phyloP scores from a whole-genome alignment of 1,139 yeast genomes.

The Arxiozyma heterogenica region DNA sequence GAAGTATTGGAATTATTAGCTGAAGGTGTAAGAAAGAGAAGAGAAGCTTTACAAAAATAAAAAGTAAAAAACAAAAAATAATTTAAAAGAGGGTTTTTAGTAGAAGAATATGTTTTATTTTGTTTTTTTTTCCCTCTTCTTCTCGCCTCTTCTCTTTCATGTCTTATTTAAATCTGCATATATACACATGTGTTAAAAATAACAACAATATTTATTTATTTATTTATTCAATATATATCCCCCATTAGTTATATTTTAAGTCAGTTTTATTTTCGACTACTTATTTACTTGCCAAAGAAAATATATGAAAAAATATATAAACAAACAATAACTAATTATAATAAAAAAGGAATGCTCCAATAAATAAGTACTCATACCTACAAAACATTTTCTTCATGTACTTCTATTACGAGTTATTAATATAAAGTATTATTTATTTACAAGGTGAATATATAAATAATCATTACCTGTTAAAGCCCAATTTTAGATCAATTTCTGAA shows the following conservation, averaged over 20 bases:
- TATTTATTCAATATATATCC: neutral
- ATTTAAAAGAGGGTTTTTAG: neutral
- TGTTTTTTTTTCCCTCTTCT: neutral
- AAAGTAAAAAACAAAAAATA: neutral
- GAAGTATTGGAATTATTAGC: constrained; percentile 63
- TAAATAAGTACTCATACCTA: neutral
- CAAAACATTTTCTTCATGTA: neutral
- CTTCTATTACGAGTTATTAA: neutral
- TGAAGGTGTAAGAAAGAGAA: constrained; percentile 70
- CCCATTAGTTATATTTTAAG: neutral
- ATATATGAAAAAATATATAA: neutral
- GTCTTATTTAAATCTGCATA: neutral
- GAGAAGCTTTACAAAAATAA: constrained; percentile 33
- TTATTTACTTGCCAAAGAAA: too few species aligned
- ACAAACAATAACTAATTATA: neutral
- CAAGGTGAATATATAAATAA: constrained; percentile 4
- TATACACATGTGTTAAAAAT: neutral
- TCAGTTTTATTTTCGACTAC: too few species aligned
- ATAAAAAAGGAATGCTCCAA: too few species aligned
- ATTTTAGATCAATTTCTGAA: constrained; percentile 5
- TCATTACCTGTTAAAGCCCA: neutral
- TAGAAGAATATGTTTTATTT: neutral
- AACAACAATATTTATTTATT: neutral
- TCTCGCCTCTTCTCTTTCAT: neutral
- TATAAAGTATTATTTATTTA: neutral